Conservation (phyloP, 2,329 filamentous ascomycete genomes). For the Ophiostoma sp. region DNA sequence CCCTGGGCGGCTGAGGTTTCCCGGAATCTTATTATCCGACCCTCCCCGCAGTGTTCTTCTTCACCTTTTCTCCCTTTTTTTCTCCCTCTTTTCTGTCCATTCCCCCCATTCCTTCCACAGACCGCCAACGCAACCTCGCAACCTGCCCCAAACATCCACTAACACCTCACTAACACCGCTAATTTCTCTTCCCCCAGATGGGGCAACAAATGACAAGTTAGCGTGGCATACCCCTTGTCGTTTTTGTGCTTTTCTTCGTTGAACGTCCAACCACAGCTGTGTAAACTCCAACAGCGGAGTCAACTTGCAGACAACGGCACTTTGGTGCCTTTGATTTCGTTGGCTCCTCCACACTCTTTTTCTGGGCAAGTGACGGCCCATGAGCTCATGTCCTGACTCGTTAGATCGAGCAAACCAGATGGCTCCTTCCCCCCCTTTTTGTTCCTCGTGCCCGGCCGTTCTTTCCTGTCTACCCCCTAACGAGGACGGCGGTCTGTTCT, state of each 20-base stretch:
- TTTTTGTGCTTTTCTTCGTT: neutral
- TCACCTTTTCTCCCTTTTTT: neutral
- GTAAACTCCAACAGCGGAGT: neutral
- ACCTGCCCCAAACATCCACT: neutral
- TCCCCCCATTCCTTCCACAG: neutral
- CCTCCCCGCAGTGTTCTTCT: conserved; percentile 4
- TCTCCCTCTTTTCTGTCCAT: neutral
- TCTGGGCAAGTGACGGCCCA: conserved; percentile 4
- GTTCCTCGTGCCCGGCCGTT: neutral
- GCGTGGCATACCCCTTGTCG: neutral
- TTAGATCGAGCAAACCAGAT: neutral
- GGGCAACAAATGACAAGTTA: neutral
- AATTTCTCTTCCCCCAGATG: neutral
- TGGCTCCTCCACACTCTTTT: neutral
- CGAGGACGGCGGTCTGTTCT: neutral
- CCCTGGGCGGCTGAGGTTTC: conserved; percentile 20
- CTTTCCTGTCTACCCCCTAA: neutral
- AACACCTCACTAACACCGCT: conserved; percentile 2
- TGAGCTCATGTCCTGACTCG: conserved; percentile 15
- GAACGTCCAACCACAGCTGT: neutral
- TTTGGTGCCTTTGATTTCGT: neutral
- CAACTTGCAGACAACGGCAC: neutral
- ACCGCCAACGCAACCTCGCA: neutral
- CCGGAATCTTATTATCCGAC: neutral
- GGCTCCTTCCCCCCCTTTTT: neutral